Base-by-base conservation (phyloP, 306 rosid species). In the Cyclanthera cordifolia region DNA sequence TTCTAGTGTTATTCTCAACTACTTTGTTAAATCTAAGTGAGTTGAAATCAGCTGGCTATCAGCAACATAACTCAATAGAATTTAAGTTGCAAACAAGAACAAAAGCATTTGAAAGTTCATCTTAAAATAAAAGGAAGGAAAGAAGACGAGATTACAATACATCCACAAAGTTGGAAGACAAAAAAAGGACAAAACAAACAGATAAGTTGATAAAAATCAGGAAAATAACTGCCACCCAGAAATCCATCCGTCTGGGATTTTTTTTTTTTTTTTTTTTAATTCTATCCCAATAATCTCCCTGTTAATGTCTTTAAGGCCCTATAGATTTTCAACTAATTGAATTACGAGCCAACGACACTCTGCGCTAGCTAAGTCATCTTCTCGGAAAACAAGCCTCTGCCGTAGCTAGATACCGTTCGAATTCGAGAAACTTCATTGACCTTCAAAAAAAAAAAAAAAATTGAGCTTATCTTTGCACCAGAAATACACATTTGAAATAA, bases 311-410 rank as follows among this genome's bases (percentile, higher is more conserved):
- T 66, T 47, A 41, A 46, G 55, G 71, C 21, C 16, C 41, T 23
- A 47, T 47, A 46, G 70, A 6, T 65, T 23, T 65, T 53, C 24
- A 45, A 65, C 70, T 66, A 45, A 66, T 15, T 46, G 45, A 10
- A 24, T 66, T 66, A 9, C 71, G 16, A 47, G 4, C 55, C 41
- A 47, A 37, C 41, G 6, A 37, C 41, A 34, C 41, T 34, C 41
- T 4, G 8, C 41, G 8, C 43, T 6, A 46, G 7, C 55, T 27
- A 24, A 66, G 71, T 66, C 70, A 7, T 64, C 71, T 24, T 25
- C 70, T 47, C 71, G 23, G 71, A 66, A 66, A 45, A 66, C 34
- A 66, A 3, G 71, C 55, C 71, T 66, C 39, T 66, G 8, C 8
- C 43, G 43, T 37, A 7, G 43, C 43, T 11, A 37, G 12, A 37